Evolutionary conservation across 768 basidiomycete genomes (phyloP).

Genomic region (Mycena olivaceomarginata): DNA sequence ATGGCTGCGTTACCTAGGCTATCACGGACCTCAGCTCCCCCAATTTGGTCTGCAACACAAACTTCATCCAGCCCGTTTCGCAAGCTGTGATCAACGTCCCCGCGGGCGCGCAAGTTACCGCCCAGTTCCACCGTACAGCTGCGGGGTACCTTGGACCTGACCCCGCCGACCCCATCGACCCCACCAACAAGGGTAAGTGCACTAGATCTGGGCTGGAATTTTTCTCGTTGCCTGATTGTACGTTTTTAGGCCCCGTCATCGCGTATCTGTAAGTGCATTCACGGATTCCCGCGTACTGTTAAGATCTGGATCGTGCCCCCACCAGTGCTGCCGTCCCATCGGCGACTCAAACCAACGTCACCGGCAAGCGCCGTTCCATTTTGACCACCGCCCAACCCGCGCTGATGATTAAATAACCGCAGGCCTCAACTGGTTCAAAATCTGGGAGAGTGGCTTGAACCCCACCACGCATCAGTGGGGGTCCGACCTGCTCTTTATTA

Average conservation of each 20-base stretch:
- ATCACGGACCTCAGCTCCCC: slow-evolving; percentile 67
- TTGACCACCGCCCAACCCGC: not conserved
- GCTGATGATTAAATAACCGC: slow-evolving; percentile 5
- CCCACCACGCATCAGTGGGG: slow-evolving; percentile 59
- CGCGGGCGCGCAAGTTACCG: slow-evolving; percentile 62
- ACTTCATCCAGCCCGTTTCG: slow-evolving; percentile 58
- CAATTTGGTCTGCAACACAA: slow-evolving; percentile 65
- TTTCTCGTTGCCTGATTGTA: slow-evolving; percentile 46
- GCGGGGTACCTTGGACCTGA: slow-evolving; percentile 58
- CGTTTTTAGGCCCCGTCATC: slow-evolving; percentile 60
- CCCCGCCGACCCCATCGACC: slow-evolving; percentile 63
- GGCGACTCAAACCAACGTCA: slow-evolving; percentile 61
- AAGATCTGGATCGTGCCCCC: slow-evolving; percentile 11
- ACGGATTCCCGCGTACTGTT: not conserved
- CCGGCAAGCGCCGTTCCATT: slow-evolving; percentile 30
- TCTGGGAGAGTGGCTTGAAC: slow-evolving; percentile 57
- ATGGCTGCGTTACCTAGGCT: slow-evolving; percentile 49
- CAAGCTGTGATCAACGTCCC: slow-evolving; percentile 57
- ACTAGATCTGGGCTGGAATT: too few relatives aligned
- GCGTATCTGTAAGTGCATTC: slow-evolving; percentile 56
- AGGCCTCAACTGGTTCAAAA: slow-evolving; percentile 70
- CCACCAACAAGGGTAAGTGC: slow-evolving; percentile 56
- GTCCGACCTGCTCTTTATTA: slow-evolving; percentile 62
- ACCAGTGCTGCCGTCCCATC: slow-evolving; percentile 61
- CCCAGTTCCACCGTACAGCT: slow-evolving; percentile 64